Evolutionary conservation across 2,329 filamentous ascomycete species (phyloP).

Genomic region (Trichophyton equinum): DNA sequence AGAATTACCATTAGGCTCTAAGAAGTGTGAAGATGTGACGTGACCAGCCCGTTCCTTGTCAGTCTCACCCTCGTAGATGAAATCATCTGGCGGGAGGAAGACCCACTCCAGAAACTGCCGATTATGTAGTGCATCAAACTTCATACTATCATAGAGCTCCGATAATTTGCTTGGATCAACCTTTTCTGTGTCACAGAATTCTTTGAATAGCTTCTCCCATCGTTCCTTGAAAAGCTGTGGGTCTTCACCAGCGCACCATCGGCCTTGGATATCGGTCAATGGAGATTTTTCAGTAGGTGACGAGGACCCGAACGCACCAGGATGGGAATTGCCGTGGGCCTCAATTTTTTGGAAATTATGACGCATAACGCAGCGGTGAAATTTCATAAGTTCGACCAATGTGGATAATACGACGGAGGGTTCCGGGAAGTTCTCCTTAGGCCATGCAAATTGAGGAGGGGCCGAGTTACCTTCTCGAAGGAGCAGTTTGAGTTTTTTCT

Average conservation of each 20-base stretch:
- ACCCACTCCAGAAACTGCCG: slow-evolving; percentile 94
- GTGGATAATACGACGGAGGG: slow-evolving; percentile 84
- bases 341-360: slow-evolving; percentile 78
- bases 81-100: slow-evolving; percentile 71
- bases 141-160: slow-evolving; percentile 98
- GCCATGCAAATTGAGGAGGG: slow-evolving; percentile 96
- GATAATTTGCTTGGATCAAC: slow-evolving; percentile 98
- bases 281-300: slow-evolving; percentile 35
- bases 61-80: slow-evolving; percentile 56
- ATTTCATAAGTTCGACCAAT: slow-evolving; percentile 94
- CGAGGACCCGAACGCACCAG: slow-evolving; percentile 13
- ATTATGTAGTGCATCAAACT: slow-evolving; percentile 96
- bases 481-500: slow-evolving; percentile 95
- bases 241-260: slow-evolving; percentile 96
- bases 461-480: slow-evolving; percentile 85
- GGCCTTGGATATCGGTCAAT: slow-evolving; percentile 62
- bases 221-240: slow-evolving; percentile 87
- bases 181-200: slow-evolving; percentile 95
- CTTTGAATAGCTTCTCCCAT: slow-evolving; percentile 95
- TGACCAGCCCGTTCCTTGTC: slow-evolving; percentile 21
- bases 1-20: slow-evolving; percentile 8
- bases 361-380: slow-evolving; percentile 88
- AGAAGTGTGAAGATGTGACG: slow-evolving; percentile 3
- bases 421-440: slow-evolving; percentile 77
- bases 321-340: slow-evolving; percentile 19